Evolutionary conservation across 345 rosid species (phyloP).

Genomic region (Citrus sp.): DNA sequence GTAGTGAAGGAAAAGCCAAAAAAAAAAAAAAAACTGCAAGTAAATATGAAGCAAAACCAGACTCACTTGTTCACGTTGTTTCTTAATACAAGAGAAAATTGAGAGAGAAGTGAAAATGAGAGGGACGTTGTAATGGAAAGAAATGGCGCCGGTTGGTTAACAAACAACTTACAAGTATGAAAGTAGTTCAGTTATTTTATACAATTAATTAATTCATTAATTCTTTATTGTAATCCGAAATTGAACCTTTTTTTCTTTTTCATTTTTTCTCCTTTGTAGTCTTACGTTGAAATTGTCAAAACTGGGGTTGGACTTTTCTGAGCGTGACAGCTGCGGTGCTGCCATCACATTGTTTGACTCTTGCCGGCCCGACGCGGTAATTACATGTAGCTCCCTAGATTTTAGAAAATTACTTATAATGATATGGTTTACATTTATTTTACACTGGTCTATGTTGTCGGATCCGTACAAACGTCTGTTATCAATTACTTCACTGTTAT

Average conservation of each 20-base stretch:
- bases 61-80: not conserved
- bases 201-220: no score
- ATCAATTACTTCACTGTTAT: not conserved
- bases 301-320: no score
- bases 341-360: not conserved
- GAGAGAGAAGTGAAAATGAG: not conserved
- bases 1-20: not conserved
- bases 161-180: no score
- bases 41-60: conserved; percentile 11
- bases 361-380: not conserved
- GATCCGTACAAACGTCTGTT: not conserved
- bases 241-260: not conserved
- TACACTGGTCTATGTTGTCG: not conserved
- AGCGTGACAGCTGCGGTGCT: not conserved
- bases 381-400: not conserved
- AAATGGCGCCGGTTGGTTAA: not conserved
- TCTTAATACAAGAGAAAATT: not conserved
- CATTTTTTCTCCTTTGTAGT: no score
- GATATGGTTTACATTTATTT: not conserved
- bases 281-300: not conserved
- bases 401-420: no score
- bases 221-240: not conserved
- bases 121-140: not conserved
- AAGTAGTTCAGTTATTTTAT: not conserved
- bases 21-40: not conserved